A percentile compares a stretch with the other conserved stretches of the same genome.
Evolutionary conservation across 148 eudicot genomes (phyloP).

Genomic region (Heliamphora exappendiculata): DNA sequence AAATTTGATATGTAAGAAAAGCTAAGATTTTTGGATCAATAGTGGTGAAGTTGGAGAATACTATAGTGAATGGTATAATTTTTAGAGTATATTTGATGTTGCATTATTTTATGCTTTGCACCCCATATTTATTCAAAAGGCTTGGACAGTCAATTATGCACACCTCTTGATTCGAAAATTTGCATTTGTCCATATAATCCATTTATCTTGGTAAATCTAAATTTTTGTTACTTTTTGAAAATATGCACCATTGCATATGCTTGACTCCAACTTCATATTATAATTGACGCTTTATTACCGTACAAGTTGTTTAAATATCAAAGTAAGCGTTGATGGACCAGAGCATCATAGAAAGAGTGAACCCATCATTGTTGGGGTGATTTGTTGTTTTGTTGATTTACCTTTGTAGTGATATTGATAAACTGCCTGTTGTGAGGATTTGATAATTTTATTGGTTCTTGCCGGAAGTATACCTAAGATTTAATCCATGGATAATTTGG

Average conservation of each 20-base stretch:
- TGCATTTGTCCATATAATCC: not conserved
- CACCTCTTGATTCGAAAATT: not conserved
- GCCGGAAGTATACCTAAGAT: not conserved
- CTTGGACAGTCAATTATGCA: not conserved
- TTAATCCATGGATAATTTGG: not conserved
- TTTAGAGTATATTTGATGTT: not conserved
- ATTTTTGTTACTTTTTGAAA: not conserved
- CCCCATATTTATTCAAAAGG: not conserved
- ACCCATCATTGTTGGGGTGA: not conserved
- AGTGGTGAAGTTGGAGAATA: not conserved
- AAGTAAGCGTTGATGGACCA: not conserved
- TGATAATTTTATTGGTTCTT: not conserved
- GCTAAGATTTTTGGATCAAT: not conserved
- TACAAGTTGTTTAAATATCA: too few species aligned
- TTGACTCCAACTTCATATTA: not conserved
- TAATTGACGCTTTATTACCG: not conserved
- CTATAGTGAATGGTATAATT: not conserved
- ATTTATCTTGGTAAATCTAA: not conserved
- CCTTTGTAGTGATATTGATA: not conserved
- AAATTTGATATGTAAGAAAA: not conserved
- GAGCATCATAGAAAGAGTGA: not conserved
- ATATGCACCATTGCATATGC: not conserved
- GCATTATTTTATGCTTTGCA: not conserved
- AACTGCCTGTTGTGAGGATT: not conserved
- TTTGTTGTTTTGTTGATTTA: not conserved